Evolutionary conservation across 768 basidiomycete genomes (phyloP).

Genomic region (Phylloporus sp.): DNA sequence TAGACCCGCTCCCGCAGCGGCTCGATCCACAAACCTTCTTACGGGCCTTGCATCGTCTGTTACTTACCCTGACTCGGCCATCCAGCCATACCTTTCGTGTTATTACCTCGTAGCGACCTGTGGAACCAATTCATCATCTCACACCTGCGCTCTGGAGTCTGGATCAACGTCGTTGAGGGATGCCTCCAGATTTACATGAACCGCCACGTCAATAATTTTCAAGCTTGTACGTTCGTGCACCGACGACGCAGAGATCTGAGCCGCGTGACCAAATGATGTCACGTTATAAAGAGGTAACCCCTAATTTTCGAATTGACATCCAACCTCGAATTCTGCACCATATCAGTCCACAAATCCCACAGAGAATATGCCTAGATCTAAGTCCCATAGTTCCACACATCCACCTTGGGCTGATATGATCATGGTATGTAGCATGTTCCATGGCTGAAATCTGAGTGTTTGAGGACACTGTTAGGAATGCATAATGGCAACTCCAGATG

Average conservation of each 20-base stretch:
- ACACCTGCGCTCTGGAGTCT: too few relatives aligned
- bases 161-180: too few relatives aligned
- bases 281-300: constrained; percentile 3
- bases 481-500: constrained; percentile 59
- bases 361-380: constrained; percentile 12
- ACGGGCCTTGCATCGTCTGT: neutral
- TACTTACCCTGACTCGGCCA: neutral
- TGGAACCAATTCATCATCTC: too few relatives aligned
- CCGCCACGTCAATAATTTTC: too few relatives aligned
- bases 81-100: too few relatives aligned
- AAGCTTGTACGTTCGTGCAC: too few relatives aligned
- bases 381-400: constrained; percentile 42
- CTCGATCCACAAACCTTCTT: neutral
- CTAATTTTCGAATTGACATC: too few relatives aligned
- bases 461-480: constrained; percentile 51
- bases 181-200: too few relatives aligned
- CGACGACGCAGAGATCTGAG: too few relatives aligned
- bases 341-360: neutral
- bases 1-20: neutral
- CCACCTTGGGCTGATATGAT: constrained; percentile 48
- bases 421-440: constrained; percentile 26
- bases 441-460: neutral
- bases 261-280: too few relatives aligned
- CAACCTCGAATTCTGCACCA: too few relatives aligned
- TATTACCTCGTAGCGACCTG: too few relatives aligned